Percentiles rank a stretch among this genome's conserved stretches.
These are phyloP conservation scores for Eucalyptus guilfoylei DNA, from an alignment of 345 rosid species.

Conservation along the genomic window DNA sequence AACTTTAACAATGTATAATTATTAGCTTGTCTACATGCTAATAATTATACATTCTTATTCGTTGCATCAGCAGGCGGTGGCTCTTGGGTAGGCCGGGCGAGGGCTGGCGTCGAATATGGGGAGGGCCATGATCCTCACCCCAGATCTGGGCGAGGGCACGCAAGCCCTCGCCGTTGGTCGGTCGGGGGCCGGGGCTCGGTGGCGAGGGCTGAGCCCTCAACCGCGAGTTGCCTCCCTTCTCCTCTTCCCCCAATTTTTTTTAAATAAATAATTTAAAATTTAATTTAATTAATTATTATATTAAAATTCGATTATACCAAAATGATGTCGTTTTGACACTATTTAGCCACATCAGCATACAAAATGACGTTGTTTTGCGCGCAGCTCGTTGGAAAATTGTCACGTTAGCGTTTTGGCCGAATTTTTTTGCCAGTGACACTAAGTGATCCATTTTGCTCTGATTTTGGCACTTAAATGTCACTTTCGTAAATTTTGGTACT, in stretches of 20 bases:
- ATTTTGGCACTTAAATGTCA: no score
- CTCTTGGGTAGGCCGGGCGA: rapidly evolving
- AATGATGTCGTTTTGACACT: rapidly evolving
- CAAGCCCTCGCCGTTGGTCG: rapidly evolving
- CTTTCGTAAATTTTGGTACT: rapidly evolving
- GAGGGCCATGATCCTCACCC: rapidly evolving
- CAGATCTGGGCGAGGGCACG: rapidly evolving
- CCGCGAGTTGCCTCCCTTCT: rapidly evolving
- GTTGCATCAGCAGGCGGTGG: rapidly evolving
- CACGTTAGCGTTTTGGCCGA: rapidly evolving
- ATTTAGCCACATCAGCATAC: rapidly evolving
- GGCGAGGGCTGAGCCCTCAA: rapidly evolving
- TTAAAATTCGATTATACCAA: no score
- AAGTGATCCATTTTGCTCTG: rapidly evolving
- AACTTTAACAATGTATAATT: neutral
- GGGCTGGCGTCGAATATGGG: rapidly evolving
- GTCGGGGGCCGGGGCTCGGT: rapidly evolving
- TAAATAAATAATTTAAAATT: no score
- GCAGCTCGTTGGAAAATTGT: rapidly evolving
- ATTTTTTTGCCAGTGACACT: rapidly evolving
- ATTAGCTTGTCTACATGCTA: neutral
- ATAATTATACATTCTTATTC: no score
- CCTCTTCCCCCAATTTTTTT: no score
- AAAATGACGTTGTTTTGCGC: rapidly evolving
- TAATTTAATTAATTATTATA: no score